Conservation (phyloP, 495 filamentous ascomycete species). For the Podospora bellae-mahoneyi region DNA sequence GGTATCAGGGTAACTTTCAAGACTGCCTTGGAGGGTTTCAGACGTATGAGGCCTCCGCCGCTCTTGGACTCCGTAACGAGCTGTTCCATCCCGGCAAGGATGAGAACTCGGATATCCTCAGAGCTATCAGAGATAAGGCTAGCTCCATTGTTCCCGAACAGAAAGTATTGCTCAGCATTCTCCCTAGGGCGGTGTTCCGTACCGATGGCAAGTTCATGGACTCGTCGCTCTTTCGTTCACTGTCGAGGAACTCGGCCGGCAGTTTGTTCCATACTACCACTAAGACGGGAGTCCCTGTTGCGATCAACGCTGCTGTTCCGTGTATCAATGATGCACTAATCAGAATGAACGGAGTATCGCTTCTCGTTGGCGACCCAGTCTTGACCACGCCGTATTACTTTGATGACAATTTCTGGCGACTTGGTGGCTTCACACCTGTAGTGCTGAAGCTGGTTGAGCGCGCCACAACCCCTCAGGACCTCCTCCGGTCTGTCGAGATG, state of each 20-base stretch:
- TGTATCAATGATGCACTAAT: conserved; percentile 84
- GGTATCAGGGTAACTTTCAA: conserved; percentile 93
- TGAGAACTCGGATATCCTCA: conserved; percentile 86
- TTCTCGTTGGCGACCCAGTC: conserved; percentile 82
- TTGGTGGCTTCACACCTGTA: conserved; percentile 82
- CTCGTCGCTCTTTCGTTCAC: conserved; percentile 66
- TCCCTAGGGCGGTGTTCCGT: conserved; percentile 71
- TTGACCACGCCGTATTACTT: conserved; percentile 73
- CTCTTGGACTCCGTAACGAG: conserved; percentile 86
- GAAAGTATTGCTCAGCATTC: conserved; percentile 80
- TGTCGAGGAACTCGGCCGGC: conserved; percentile 70
- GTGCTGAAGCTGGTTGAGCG: conserved; percentile 78
- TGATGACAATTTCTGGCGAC: conserved; percentile 88
- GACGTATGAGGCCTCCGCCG: conserved; percentile 92
- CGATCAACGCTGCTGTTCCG: conserved; percentile 82
- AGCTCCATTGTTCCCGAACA: conserved; percentile 74
- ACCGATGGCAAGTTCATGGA: conserved; percentile 72
- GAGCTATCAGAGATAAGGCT: conserved; percentile 79
- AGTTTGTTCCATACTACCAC: conserved; percentile 69
- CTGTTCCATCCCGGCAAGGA: conserved; percentile 86
- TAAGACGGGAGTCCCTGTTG: conserved; percentile 70
- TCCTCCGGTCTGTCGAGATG: conserved; percentile 75
- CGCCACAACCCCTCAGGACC: conserved; percentile 61
- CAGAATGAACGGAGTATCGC: conserved; percentile 70
- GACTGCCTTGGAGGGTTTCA: conserved; percentile 95